Evolutionary conservation across 495 filamentous ascomycete genomes (phyloP).

Genomic region (Lichina pygmaea): DNA sequence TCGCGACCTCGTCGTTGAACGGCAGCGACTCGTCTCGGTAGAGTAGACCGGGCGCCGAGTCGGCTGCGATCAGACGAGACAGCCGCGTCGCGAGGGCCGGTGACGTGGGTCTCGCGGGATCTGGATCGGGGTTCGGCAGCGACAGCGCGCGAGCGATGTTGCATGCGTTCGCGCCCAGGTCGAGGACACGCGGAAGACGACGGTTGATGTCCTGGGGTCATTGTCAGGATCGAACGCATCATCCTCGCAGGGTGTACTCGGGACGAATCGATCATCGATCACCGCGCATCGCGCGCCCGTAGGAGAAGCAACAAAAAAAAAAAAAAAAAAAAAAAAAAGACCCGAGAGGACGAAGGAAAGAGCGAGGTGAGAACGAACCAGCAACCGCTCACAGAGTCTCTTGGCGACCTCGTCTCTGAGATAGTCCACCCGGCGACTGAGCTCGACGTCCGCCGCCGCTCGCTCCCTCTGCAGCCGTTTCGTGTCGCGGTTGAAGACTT

Average conservation of each 20-base stretch:
- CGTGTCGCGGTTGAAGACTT: conserved; percentile 70
- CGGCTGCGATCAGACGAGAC: conserved; percentile 44
- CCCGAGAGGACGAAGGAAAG: too few relatives aligned
- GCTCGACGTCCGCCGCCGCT: conserved; percentile 37
- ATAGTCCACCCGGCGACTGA: conserved; percentile 63
- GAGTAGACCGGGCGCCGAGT: conserved; percentile 51
- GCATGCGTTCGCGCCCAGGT: conserved; percentile 86
- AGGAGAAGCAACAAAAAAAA: too few relatives aligned
- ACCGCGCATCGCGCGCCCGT: neutral
- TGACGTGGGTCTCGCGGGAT: conserved; percentile 19
- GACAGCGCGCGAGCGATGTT: conserved; percentile 68
- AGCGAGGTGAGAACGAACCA: conserved; percentile 22
- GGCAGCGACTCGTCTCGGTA: conserved; percentile 53
- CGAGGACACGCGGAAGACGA: conserved; percentile 56
- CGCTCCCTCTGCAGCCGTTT: conserved; percentile 86
- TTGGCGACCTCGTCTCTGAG: conserved; percentile 73
- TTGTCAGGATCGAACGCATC: neutral
- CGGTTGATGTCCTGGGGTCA: conserved; percentile 62
- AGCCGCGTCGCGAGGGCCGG: conserved; percentile 41
- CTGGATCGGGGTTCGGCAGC: conserved; percentile 32
- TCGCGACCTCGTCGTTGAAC: conserved; percentile 44
- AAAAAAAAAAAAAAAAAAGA: too few relatives aligned
- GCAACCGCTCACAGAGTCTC: conserved; percentile 61
- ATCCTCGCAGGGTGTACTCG: neutral
- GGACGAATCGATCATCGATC: neutral